These are phyloP conservation scores for Pholiota microspora DNA, from an alignment of 768 basidiomycete species.

Conservation along the genomic window DNA sequence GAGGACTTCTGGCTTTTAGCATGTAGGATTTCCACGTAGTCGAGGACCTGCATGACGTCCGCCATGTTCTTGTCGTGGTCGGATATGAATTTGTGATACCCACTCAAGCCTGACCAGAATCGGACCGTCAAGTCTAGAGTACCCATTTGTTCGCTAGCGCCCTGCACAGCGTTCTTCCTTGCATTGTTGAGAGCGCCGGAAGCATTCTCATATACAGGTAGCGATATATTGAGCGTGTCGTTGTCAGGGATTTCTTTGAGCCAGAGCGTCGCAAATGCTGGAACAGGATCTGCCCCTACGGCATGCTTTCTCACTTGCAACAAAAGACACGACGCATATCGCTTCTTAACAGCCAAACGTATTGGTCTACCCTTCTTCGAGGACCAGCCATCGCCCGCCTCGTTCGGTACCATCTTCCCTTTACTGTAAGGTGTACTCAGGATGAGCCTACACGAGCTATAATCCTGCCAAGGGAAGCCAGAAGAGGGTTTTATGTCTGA, in stretches of 20 bases:
- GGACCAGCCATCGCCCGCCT: conserved; percentile 29
- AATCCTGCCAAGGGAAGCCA: conserved; percentile 30
- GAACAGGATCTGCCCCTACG: conserved; percentile 31
- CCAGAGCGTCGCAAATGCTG: conserved; percentile 39
- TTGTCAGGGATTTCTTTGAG: conserved; percentile 40
- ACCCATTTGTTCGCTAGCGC: conserved; percentile 23
- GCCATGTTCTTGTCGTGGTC: conserved; percentile 31
- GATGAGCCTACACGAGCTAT: conserved; percentile 37
- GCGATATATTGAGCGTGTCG: conserved; percentile 25
- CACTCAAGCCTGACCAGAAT: conserved; percentile 40
- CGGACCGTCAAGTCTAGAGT: conserved; percentile 35
- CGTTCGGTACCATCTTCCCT: conserved; percentile 31
- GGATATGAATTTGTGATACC: conserved; percentile 37
- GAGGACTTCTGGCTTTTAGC: conserved; percentile 23
- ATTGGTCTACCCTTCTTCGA: conserved; percentile 27
- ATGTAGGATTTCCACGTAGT: conserved; percentile 37
- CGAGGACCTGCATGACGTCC: conserved; percentile 42
- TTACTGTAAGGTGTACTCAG: conserved; percentile 37
- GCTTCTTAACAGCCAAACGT: conserved; percentile 37
- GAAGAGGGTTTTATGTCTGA: conserved; percentile 28
- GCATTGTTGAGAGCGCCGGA: conserved; percentile 23
- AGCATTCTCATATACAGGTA: conserved; percentile 27
- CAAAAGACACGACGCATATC: conserved; percentile 38
- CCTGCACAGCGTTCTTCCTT: conserved; percentile 23
- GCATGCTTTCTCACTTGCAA: conserved; percentile 34